Evolutionary conservation across 441 rosid genomes (phyloP).

Genomic region (Euphorbia celastroides): DNA sequence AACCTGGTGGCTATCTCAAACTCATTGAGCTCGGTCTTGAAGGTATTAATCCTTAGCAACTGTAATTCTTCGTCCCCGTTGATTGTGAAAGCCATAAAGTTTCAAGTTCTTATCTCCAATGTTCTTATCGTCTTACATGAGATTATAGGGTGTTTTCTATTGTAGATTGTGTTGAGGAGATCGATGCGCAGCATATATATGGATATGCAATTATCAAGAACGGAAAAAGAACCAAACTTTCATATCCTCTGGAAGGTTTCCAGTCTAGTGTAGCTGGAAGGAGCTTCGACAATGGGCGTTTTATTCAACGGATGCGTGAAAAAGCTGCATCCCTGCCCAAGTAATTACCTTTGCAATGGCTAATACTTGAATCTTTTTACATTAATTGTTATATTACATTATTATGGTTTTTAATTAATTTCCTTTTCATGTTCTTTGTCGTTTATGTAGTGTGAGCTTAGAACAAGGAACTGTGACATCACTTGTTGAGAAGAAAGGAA

Average conservation of each 20-base stretch:
- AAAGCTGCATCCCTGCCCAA: not conserved
- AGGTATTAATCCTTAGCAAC: not conserved
- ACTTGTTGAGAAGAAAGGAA: not conserved
- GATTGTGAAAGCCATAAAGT: not conserved
- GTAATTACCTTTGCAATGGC: constrained; percentile 2
- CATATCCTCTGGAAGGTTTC: constrained; percentile 62
- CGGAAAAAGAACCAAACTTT: constrained; percentile 39
- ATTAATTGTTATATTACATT: not conserved
- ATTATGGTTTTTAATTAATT: not conserved
- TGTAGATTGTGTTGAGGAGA: constrained; percentile 29
- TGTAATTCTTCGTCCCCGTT: not conserved
- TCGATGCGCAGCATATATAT: constrained; percentile 16
- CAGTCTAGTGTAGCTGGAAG: constrained; percentile 38
- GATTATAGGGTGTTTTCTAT: no score
- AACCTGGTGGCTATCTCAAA: constrained; percentile 17
- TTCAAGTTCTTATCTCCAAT: not conserved
- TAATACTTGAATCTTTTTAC: not conserved
- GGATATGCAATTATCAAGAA: constrained; percentile 69
- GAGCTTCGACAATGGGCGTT: constrained; percentile 36
- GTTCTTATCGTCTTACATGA: not conserved
- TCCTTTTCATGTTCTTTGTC: not conserved
- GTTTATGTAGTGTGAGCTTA: not conserved
- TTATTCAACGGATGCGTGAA: constrained; percentile 49
- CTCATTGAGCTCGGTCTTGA: not conserved
- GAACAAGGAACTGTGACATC: constrained; percentile 4